phyloP scores from a whole-genome alignment of 2,329 filamentous ascomycete genomes.

The Aspergillus aculeatus region DNA sequence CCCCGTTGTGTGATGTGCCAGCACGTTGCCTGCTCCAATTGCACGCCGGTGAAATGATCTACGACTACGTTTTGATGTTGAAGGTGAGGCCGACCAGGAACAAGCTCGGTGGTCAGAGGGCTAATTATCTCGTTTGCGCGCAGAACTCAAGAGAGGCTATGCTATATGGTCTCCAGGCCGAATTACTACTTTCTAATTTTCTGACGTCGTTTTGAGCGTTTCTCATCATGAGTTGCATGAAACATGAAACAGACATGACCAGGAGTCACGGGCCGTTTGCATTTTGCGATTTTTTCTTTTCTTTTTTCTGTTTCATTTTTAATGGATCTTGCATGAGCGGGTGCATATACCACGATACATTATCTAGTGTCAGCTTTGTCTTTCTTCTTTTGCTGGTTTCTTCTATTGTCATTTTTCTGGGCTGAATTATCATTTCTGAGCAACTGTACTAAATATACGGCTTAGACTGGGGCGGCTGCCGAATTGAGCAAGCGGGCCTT shows the following conservation, averaged over 20 bases:
- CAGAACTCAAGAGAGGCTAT: neutral
- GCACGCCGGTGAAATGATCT: constrained; percentile 31
- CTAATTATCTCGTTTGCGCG: neutral
- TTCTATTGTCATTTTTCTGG: neutral
- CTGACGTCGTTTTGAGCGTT: constrained; percentile 8
- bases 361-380: neutral
- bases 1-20: constrained; percentile 34
- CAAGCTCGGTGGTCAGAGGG: neutral
- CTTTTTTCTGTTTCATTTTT: neutral
- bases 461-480: constrained; percentile 14
- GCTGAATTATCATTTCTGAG: neutral
- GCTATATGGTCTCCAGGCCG: neutral
- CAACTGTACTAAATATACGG: constrained; percentile 6
- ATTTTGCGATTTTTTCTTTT: constrained; percentile 12
- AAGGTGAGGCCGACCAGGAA: neutral
- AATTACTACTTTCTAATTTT: neutral
- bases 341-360: neutral
- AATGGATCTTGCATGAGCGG: neutral
- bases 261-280: constrained; percentile 5
- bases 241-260: constrained; percentile 10
- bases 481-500: constrained; percentile 11
- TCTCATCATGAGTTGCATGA: constrained; percentile 1
- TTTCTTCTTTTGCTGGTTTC: constrained; percentile 9
- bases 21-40: constrained; percentile 31
- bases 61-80: neutral